Conservation (phyloP, 2,329 filamentous ascomycete genomes). For the Talaromyces sp. region DNA sequence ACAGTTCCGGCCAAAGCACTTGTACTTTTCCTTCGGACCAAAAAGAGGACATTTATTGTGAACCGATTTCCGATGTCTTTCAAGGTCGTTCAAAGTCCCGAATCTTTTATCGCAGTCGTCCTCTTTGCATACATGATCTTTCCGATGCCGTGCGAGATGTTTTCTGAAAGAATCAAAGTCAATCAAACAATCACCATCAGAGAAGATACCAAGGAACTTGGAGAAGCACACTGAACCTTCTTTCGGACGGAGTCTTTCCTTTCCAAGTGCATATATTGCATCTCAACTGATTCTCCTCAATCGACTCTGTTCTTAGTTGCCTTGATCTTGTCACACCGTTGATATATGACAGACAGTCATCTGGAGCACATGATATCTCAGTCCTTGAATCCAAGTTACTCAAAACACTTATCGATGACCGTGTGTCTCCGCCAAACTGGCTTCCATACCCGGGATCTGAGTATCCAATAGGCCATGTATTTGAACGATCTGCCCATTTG, state of each 20-base stretch:
- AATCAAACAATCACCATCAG: not conserved
- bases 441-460: constrained; percentile 36
- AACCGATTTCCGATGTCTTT: constrained; percentile 69
- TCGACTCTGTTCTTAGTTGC: not conserved
- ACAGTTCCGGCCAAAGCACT: constrained; percentile 56
- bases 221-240: constrained; percentile 27
- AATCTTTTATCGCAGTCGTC: constrained; percentile 64
- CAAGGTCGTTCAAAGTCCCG: constrained; percentile 72
- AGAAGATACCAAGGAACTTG: not conserved
- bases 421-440: constrained; percentile 18
- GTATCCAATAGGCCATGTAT: constrained; percentile 11
- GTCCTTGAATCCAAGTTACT: not conserved
- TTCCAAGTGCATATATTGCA: constrained; percentile 50
- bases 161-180: constrained; percentile 54
- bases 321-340: not conserved
- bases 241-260: constrained; percentile 38
- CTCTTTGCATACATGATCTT: constrained; percentile 59
- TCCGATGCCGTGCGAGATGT: constrained; percentile 65
- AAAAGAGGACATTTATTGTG: constrained; percentile 51
- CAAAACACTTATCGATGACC: not conserved
- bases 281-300: not conserved
- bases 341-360: not conserved
- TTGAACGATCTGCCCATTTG: not conserved
- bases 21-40: constrained; percentile 50
- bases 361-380: not conserved